Percentiles rank a stretch among this genome's conserved stretches.
phyloP scores from a whole-genome alignment of 371 early-diverging fungal species.

The Mucor plumbeus region DNA sequence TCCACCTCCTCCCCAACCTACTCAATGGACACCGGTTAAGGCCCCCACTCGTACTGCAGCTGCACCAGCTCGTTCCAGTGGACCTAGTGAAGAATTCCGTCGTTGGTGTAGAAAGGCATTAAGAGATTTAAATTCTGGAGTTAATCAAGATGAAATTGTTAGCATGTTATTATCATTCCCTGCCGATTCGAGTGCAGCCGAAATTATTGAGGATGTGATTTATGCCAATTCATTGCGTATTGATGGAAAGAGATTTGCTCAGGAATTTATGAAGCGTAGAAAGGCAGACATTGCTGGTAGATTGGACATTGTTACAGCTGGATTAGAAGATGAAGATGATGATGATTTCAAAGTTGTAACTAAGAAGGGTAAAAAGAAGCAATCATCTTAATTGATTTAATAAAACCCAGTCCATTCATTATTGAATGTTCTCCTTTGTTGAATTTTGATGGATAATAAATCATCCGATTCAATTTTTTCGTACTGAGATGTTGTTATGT shows the following conservation, averaged over 20 bases:
- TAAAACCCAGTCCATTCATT: background rate
- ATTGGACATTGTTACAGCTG: conserved; percentile 41
- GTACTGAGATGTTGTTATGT: conserved; percentile 7
- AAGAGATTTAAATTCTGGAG: conserved; percentile 66
- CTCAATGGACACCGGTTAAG: conserved; percentile 41
- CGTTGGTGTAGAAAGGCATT: conserved; percentile 77
- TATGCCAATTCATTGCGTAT: conserved; percentile 77
- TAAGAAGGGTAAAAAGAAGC: conserved; percentile 40
- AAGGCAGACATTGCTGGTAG: conserved; percentile 71
- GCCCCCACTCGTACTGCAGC: conserved; percentile 24
- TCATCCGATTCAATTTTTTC: conserved; percentile 7
- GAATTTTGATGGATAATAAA: background rate
- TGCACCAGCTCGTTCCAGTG: conserved; percentile 25
- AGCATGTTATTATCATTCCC: conserved; percentile 83
- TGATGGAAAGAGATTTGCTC: conserved; percentile 80
- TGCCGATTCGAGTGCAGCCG: conserved; percentile 68
- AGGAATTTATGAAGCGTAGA: conserved; percentile 81
- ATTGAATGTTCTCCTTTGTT: too few species aligned
- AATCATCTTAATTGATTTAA: conserved; percentile 2
- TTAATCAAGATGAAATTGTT: conserved; percentile 79
- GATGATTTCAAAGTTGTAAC: conserved; percentile 33
- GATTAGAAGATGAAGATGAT: conserved; percentile 28
- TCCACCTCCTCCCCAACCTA: conserved; percentile 24
- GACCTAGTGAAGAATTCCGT: conserved; percentile 76
- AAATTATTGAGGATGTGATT: conserved; percentile 82